Evolutionary conservation across 495 filamentous ascomycete genomes (phyloP).

Genomic region (Penicillium egyptiacum): DNA sequence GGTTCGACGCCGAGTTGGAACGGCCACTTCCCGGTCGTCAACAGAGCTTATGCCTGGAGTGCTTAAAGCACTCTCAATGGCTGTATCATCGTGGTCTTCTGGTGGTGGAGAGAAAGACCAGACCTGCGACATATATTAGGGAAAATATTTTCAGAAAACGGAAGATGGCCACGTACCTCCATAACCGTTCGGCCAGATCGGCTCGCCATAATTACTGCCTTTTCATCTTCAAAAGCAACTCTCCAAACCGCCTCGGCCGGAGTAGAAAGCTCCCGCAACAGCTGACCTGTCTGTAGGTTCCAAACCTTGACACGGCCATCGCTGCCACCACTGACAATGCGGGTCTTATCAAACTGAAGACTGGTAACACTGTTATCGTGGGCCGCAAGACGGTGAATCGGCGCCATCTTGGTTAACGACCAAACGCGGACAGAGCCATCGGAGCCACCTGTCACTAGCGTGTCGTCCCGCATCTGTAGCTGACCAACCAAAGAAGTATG

Average conservation of each 20-base stretch:
- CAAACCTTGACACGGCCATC: constrained; percentile 97
- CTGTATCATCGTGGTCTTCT: constrained; percentile 53
- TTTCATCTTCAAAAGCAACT: constrained; percentile 97
- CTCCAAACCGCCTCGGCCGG: constrained; percentile 96
- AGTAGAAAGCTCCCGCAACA: constrained; percentile 86
- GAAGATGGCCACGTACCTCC: constrained; percentile 63
- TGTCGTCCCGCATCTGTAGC: constrained; percentile 90
- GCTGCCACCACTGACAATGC: constrained; percentile 92
- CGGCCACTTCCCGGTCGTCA: constrained; percentile 21
- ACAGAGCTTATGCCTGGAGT: constrained; percentile 34
- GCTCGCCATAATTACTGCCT: constrained; percentile 92
- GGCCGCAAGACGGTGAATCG: constrained; percentile 92
- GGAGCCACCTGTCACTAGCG: constrained; percentile 91
- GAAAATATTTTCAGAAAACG: background rate
- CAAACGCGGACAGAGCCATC: constrained; percentile 95
- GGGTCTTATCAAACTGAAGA: constrained; percentile 90
- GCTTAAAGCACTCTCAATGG: constrained; percentile 40
- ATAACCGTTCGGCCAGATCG: constrained; percentile 83
- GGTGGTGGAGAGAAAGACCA: constrained; percentile 85
- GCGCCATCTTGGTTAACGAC: constrained; percentile 83
- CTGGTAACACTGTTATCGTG: constrained; percentile 98
- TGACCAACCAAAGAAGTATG: constrained; percentile 98
- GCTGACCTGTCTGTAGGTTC: constrained; percentile 85
- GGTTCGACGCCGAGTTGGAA: constrained; percentile 21
- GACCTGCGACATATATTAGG: constrained; percentile 54